These are phyloP conservation scores for Pseudohyphozyma bogoriensis DNA, from an alignment of 768 basidiomycete genomes.

Conservation along the genomic window DNA sequence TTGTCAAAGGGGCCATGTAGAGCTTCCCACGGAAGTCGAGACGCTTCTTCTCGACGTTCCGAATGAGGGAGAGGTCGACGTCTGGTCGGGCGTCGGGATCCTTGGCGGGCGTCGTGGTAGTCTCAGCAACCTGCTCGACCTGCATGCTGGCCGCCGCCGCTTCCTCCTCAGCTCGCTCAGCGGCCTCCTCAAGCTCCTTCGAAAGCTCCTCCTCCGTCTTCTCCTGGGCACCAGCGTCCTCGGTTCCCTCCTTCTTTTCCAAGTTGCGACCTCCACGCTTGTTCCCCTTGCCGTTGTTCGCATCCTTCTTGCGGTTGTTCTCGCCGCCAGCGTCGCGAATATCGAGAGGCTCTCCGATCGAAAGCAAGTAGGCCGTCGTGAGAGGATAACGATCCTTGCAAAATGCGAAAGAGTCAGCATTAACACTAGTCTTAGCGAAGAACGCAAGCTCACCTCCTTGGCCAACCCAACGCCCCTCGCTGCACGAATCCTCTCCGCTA, in stretches of 20 bases:
- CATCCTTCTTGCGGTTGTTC: neutral
- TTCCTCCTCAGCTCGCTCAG: neutral
- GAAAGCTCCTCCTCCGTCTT: neutral
- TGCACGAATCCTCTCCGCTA: constrained; percentile 8
- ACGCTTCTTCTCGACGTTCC: constrained; percentile 74
- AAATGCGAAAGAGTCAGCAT: neutral
- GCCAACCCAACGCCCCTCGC: constrained; percentile 14
- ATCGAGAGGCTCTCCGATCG: constrained; percentile 26
- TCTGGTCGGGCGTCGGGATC: neutral
- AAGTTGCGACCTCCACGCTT: constrained; percentile 11
- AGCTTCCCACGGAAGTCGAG: constrained; percentile 78
- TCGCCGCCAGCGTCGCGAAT: constrained; percentile 6
- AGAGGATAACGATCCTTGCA: constrained; percentile 24
- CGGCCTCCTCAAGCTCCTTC: neutral
- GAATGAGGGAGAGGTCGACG: constrained; percentile 51
- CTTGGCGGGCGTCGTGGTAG: neutral
- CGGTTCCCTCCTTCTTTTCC: neutral
- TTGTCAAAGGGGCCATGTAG: constrained; percentile 75
- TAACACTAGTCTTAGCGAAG: neutral
- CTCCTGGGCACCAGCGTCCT: neutral
- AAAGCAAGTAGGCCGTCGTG: constrained; percentile 9
- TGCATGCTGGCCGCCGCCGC: no score
- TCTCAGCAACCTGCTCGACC: neutral
- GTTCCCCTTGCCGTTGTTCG: neutral
- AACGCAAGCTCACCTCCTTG: constrained; percentile 19